Evolutionary conservation across 2,329 filamentous ascomycete genomes (phyloP).

Genomic region (Triangularia setosa): DNA sequence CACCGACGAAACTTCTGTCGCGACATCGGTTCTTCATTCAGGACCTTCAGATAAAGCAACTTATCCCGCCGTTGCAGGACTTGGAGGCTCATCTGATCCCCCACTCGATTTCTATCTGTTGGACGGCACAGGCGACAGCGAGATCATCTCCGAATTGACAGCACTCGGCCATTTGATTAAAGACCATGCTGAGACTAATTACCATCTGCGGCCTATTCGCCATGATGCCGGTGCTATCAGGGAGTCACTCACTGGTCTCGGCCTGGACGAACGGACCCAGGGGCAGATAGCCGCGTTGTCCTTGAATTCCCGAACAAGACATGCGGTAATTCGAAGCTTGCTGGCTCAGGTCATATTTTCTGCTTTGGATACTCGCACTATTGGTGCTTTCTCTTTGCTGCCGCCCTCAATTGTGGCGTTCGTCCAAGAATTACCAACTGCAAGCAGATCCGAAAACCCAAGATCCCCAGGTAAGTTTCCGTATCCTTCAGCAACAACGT

Average conservation of each 20-base stretch:
- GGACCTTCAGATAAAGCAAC: not conserved
- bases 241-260: not conserved
- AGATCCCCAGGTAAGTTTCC: not conserved
- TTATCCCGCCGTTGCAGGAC: not conserved
- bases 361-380: conserved; percentile 1
- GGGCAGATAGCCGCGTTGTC: not conserved
- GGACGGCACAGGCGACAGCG: conserved; percentile 9
- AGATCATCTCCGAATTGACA: conserved; percentile 2
- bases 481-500: conserved; percentile 29
- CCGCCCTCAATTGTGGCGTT: conserved; percentile 5
- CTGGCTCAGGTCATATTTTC: conserved; percentile 6
- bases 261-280: not conserved
- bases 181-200: conserved; percentile 6
- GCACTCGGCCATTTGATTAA: conserved; percentile 1
- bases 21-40: not conserved
- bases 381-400: not conserved
- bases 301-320: not conserved
- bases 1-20: not conserved
- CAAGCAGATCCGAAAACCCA: not conserved
- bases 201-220: not conserved
- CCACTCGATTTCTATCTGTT: conserved; percentile 1
- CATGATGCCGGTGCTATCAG: not conserved
- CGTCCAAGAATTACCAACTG: not conserved
- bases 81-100: not conserved
- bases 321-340: conserved; percentile 1